phyloP scores from a whole-genome alignment of 1,284 basidiomycete genomes.

The Cryptococcus depauperatus region DNA sequence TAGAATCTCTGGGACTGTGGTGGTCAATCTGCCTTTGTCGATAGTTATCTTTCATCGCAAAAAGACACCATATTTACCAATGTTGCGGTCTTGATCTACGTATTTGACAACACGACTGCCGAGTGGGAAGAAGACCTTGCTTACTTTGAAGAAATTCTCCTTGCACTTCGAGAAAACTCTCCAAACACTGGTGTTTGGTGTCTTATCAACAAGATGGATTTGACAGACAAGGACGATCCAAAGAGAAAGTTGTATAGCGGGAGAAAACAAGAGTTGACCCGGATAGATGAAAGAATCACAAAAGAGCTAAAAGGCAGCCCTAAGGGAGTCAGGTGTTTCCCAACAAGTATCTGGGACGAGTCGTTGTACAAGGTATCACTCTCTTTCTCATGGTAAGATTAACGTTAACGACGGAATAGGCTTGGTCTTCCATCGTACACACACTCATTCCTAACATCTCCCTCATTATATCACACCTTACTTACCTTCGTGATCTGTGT shows the following conservation, averaged over 20 bases:
- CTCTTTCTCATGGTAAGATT: neutral
- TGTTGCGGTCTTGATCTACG: conserved; percentile 95
- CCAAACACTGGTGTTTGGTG: conserved; percentile 75
- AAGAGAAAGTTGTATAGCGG: conserved; percentile 56
- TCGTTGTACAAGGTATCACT: conserved; percentile 75
- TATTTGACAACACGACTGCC: conserved; percentile 81
- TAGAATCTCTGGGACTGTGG: conserved; percentile 95
- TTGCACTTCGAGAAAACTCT: conserved; percentile 58
- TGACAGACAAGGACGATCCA: conserved; percentile 53
- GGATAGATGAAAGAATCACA: conserved; percentile 51
- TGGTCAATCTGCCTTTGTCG: conserved; percentile 96
- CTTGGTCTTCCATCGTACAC: conserved; percentile 96
- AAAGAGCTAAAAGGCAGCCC: conserved; percentile 30
- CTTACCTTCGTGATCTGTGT: conserved; percentile 73
- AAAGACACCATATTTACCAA: conserved; percentile 88
- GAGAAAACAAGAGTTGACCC: conserved; percentile 60
- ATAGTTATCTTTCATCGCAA: conserved; percentile 84
- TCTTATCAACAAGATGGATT: conserved; percentile 93
- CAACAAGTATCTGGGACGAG: conserved; percentile 98
- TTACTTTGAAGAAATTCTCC: conserved; percentile 80
- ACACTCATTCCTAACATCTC: conserved; percentile 89
- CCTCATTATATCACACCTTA: conserved; percentile 77
- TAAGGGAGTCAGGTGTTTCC: conserved; percentile 51
- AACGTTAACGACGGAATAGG: conserved; percentile 49
- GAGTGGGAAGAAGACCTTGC: conserved; percentile 60